Conservation (phyloP, 768 basidiomycete genomes). For the Cystofilobasidium bisporidii region DNA sequence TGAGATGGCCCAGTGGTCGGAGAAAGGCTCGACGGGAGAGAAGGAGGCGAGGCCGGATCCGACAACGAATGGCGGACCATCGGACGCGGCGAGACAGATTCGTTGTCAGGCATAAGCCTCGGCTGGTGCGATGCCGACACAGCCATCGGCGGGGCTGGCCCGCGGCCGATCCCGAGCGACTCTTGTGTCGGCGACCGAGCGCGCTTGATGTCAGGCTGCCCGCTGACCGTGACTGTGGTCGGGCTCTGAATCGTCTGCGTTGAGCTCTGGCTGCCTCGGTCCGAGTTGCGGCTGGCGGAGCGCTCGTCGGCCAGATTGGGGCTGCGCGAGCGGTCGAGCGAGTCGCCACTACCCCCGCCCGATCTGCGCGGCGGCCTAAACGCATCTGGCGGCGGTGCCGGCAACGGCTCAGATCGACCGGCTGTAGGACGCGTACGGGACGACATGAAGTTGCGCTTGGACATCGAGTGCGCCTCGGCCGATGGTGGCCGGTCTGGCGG, state of each 20-base stretch:
- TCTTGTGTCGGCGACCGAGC: neutral
- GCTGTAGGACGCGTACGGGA: constrained; percentile 6
- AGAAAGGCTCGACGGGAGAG: constrained; percentile 8
- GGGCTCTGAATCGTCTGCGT: neutral
- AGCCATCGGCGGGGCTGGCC: neutral
- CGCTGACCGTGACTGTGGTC: neutral
- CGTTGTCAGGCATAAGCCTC: neutral
- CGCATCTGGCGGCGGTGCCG: constrained; percentile 41
- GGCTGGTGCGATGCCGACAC: neutral
- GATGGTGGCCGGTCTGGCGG: constrained; percentile 1
- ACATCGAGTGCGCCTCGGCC: neutral
- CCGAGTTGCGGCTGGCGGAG: neutral
- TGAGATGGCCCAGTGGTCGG: neutral
- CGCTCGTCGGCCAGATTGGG: neutral
- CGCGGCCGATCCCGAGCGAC: neutral
- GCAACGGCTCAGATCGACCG: constrained; percentile 28
- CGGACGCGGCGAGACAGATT: neutral
- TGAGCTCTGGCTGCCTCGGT: neutral
- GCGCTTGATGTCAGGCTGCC: neutral
- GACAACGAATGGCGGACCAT: constrained; percentile 20
- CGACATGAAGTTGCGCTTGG: constrained; percentile 1
- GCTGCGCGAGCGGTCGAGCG: neutral
- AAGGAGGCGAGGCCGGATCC: constrained; percentile 11
- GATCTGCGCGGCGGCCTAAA: constrained; percentile 34
- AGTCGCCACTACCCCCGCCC: neutral